Conservation (phyloP, 495 filamentous ascomycete genomes). For the Tuber melanosporum region DNA sequence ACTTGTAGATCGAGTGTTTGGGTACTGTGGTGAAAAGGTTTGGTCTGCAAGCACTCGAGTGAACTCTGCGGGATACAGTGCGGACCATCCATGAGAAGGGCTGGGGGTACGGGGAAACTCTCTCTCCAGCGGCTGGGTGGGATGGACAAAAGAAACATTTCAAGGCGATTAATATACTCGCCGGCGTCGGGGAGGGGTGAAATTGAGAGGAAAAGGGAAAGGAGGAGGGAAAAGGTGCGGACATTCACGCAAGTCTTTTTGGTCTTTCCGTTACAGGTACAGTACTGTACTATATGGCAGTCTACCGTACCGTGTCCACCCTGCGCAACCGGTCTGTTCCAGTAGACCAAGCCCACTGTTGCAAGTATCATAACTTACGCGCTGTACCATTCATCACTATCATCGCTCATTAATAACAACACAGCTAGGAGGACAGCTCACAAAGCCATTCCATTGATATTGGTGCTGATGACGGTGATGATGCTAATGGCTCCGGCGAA, state of each 20-base stretch:
- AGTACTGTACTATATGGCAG: background rate
- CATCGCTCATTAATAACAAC: background rate
- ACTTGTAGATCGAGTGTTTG: background rate
- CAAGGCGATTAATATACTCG: background rate
- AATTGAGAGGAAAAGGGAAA: background rate
- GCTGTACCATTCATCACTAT: background rate
- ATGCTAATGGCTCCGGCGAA: background rate
- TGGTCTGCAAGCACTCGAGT: too few species aligned
- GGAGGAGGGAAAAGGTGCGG: background rate
- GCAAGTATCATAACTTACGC: too few species aligned
- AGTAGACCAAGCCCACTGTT: background rate
- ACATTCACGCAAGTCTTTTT: background rate
- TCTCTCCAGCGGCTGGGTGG: constrained; percentile 23
- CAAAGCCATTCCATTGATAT: background rate
- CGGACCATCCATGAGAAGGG: constrained; percentile 3
- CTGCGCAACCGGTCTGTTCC: background rate
- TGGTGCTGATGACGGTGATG: background rate
- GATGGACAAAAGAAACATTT: constrained; percentile 15
- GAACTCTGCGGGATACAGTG: background rate
- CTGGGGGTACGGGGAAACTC: constrained; percentile 18
- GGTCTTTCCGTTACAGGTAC: background rate
- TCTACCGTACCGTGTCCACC: background rate
- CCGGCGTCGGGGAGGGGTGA: background rate
- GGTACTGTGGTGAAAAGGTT: background rate
- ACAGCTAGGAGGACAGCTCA: background rate